Conservation (phyloP, 2,329 filamentous ascomycete genomes). For the Fusarium sp. region DNA sequence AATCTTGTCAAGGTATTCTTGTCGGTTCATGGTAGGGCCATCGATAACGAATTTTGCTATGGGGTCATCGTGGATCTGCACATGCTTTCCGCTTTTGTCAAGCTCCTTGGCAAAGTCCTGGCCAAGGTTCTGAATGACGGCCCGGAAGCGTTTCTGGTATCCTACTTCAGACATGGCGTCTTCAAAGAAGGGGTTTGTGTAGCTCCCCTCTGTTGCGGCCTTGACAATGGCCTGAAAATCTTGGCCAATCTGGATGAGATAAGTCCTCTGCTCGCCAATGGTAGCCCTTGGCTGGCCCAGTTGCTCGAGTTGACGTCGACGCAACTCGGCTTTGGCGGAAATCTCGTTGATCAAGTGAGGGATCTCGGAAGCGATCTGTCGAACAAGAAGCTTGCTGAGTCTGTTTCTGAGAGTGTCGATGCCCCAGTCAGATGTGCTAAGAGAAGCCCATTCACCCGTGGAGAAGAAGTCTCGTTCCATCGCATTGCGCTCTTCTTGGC, state of each 20-base stretch:
- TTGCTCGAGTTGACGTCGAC: constrained; percentile 52
- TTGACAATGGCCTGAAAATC: constrained; percentile 58
- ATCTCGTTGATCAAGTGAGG: constrained; percentile 60
- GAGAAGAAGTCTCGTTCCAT: constrained; percentile 59
- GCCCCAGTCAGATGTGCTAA: constrained; percentile 56
- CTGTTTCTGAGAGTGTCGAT: constrained; percentile 59
- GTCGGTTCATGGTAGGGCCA: constrained; percentile 7
- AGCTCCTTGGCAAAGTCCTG: constrained; percentile 60
- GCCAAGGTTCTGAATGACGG: constrained; percentile 64
- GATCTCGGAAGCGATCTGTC: constrained; percentile 60
- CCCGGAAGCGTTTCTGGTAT: constrained; percentile 61
- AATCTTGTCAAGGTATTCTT: constrained; percentile 38
- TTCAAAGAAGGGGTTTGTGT: constrained; percentile 64
- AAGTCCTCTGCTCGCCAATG: constrained; percentile 58
- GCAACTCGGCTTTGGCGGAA: constrained; percentile 48
- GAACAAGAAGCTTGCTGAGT: constrained; percentile 62
- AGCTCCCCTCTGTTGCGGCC: constrained; percentile 62
- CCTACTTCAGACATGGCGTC: constrained; percentile 45
- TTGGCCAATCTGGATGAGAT: constrained; percentile 60
- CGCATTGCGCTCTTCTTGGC: constrained; percentile 51
- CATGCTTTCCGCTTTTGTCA: constrained; percentile 54
- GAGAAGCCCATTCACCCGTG: constrained; percentile 51
- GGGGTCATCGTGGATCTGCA: constrained; percentile 40
- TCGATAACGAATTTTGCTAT: too few relatives aligned
- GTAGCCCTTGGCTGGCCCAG: constrained; percentile 63